A percentile compares a stretch with the other conserved stretches of the same genome.
These are phyloP conservation scores for Tetrahymena elliotti DNA, from an alignment of 73 alveolate genomes.

Conservation along the genomic window DNA sequence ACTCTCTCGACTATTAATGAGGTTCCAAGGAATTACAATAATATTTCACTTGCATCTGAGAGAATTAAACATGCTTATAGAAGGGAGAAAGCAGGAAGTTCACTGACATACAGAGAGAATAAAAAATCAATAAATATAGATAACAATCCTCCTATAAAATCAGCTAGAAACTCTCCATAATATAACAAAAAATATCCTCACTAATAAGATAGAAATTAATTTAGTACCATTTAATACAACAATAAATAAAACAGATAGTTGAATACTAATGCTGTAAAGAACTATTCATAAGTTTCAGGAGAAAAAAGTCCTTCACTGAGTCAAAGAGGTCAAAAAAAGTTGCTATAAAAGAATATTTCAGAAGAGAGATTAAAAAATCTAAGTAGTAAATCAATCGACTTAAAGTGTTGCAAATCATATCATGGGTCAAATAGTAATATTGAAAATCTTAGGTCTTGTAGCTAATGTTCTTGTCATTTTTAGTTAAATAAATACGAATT, in stretches of 20 bases:
- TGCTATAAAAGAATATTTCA: not conserved
- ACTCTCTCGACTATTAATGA: not conserved
- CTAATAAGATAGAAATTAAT: not conserved
- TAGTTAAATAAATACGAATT: not conserved
- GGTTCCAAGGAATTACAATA: not conserved
- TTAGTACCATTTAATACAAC: not conserved
- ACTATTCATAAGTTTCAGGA: not conserved
- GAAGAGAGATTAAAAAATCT: not conserved
- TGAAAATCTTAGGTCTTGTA: not conserved
- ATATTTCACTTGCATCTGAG: not conserved
- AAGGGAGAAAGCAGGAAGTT: not conserved
- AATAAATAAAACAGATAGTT: not conserved
- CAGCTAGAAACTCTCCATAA: not conserved
- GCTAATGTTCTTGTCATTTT: not conserved
- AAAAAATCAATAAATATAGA: not conserved
- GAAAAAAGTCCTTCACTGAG: not conserved
- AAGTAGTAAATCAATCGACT: not conserved
- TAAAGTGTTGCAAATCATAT: not conserved
- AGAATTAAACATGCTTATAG: not conserved
- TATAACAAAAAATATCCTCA: not conserved
- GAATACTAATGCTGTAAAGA: not conserved
- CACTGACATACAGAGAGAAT: not conserved
- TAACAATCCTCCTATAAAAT: not conserved
- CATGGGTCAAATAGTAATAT: not conserved
- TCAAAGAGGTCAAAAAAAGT: not conserved